Percentiles rank a stretch among this genome's conserved stretches.
Conservation (phyloP, 306 rosid genomes). For the Fagus sylvatica region DNA sequence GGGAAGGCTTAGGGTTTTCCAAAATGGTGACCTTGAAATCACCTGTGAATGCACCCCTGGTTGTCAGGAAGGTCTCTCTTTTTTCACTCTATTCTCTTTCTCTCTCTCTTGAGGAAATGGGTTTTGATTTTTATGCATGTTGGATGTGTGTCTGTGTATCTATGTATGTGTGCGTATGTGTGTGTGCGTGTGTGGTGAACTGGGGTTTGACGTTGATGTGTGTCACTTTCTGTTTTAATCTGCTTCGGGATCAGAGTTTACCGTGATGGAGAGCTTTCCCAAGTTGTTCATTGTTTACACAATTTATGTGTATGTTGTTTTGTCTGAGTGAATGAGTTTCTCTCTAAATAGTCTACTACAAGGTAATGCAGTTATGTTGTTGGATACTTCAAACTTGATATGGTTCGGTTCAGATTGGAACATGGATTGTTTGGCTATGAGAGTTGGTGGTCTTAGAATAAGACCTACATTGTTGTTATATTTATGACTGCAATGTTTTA, state of each 20-base stretch:
- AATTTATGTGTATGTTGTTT: constrained; percentile 66
- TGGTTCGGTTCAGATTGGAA: constrained; percentile 27
- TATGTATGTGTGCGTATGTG: constrained; percentile 10
- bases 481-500: constrained; percentile 7
- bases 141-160: background rate
- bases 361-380: constrained; percentile 9
- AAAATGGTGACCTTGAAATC: constrained; percentile 82
- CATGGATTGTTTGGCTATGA: constrained; percentile 13
- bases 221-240: constrained; percentile 44
- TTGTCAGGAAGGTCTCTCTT: constrained; percentile 83
- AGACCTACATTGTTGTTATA: constrained; percentile 22
- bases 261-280: constrained; percentile 24
- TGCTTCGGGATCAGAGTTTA: constrained; percentile 33
- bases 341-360: too few species aligned
- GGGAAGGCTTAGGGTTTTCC: constrained; percentile 98
- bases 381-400: constrained; percentile 19
- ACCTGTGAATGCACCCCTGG: constrained; percentile 98
- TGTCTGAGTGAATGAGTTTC: constrained; percentile 53
- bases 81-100: constrained; percentile 27
- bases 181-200: constrained; percentile 20
- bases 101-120: constrained; percentile 19
- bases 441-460: constrained; percentile 8
- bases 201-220: constrained; percentile 59
- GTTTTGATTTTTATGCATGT: constrained; percentile 37
- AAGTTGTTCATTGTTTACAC: constrained; percentile 13